Base-by-base conservation (phyloP, 495 filamentous ascomycete genomes). In the Penicillium verhagenii region DNA sequence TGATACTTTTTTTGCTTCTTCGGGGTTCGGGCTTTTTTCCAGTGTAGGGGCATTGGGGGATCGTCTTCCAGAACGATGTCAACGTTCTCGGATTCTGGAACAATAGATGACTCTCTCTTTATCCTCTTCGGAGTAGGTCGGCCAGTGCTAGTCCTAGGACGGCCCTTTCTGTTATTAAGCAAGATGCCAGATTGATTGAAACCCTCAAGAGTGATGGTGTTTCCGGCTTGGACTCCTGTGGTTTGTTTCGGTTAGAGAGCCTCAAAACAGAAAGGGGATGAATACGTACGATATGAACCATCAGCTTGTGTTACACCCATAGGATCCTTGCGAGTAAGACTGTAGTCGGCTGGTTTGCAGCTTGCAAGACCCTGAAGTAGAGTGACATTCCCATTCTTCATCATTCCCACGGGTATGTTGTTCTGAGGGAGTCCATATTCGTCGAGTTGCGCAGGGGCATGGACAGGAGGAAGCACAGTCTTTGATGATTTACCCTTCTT, bases 341-440 rank as follows among this genome's bases (percentile, higher is more conserved):
- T 43, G 47, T 76, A 74, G 20, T 70, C 60, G 23, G 55, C 26
- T 3, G 72, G 69, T 14, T 71, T 71, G 40, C 47, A 61, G 20
- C 55, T 58, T 13, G 52, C 44, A 3, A 75, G 59, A 28, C 78
- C 78, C 46, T 83, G 76, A 3, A 65, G 62, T 10, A 85, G 66
- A 46, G 71, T 79, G 9, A 74, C 72, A 48, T 76, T 66, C 18
- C 78, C 78, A 39, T 75, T 65, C 43, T 67, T 73, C 24, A 75
- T 40, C 13, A 78, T 16, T 31, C 74, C 62, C 14, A 59, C 58
- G 16, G 56, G 53, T 4, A 70, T 54, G 19, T 69, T 58, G 10
- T 59, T 28, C 1, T 79, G 74, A 1, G 79, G 73, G 28, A 87
- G 76, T 6, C 84, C 84, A 64, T 82, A 75, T 31, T 78, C 63